These are phyloP conservation scores for Hemileia vastatrix DNA, from an alignment of 1,284 basidiomycete species.

Conservation along the genomic window DNA sequence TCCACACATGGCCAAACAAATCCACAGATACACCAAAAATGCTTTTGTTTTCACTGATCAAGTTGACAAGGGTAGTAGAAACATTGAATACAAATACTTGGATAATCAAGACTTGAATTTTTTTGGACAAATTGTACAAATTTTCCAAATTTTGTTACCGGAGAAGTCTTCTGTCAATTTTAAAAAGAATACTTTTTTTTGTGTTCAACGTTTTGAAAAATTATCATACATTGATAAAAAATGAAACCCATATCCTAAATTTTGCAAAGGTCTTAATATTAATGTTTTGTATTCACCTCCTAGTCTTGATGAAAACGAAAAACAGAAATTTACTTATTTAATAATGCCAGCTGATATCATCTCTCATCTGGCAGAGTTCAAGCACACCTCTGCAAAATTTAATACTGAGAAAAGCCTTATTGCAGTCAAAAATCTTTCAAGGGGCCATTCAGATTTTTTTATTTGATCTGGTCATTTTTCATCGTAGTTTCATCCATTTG, in stretches of 20 bases:
- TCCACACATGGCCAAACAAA: slow-evolving; percentile 4
- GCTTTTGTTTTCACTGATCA: slow-evolving; percentile 6
- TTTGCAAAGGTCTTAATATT: slow-evolving; percentile 8
- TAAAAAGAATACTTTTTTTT: no score
- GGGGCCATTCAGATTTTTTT: not conserved
- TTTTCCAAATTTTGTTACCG: slow-evolving; percentile 4
- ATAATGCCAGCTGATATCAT: not conserved
- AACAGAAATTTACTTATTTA: not conserved
- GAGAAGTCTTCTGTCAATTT: no score
- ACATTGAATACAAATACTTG: slow-evolving; percentile 7
- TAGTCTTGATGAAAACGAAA: slow-evolving; percentile 1
- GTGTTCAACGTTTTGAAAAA: no score
- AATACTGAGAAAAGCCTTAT: not conserved
- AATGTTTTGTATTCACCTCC: slow-evolving; percentile 4
- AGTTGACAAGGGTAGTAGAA: slow-evolving; percentile 11
- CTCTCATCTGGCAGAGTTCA: not conserved
- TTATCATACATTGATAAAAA: no score
- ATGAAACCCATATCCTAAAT: slow-evolving; percentile 7
- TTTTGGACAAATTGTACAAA: slow-evolving; percentile 5
- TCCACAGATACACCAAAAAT: not conserved
- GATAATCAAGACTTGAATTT: not conserved
- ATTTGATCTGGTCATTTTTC: no score
- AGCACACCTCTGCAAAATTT: not conserved
- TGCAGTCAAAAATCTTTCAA: slow-evolving; percentile 7
- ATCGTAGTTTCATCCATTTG: no score